Percentiles rank a stretch among this genome's conserved stretches.
Conservation (phyloP, 345 rosid species). For the Gossypium mustelinum region DNA sequence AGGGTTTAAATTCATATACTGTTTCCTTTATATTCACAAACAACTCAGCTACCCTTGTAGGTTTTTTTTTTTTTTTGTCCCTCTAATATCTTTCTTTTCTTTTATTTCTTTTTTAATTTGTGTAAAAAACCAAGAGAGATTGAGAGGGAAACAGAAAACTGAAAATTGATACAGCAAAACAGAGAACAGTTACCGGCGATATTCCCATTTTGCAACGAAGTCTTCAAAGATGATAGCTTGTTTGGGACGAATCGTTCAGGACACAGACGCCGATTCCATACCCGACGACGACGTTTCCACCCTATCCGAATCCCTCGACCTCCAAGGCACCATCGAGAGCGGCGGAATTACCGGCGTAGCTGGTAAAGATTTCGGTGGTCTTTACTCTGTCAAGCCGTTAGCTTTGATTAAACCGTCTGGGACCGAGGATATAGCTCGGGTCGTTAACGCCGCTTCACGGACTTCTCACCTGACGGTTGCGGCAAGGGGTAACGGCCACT, state of each 20-base stretch:
- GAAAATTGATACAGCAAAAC: neutral
- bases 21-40: neutral
- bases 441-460: constrained; percentile 42
- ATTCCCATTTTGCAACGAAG: neutral
- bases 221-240: constrained; percentile 62
- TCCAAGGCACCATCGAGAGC: constrained; percentile 50
- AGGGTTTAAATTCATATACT: neutral
- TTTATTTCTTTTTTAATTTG: too few species aligned
- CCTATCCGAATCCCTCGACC: constrained; percentile 43
- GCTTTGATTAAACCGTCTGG: constrained; percentile 60
- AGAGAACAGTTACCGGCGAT: constrained; percentile 11
- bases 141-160: neutral
- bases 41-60: neutral
- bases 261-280: constrained; percentile 55
- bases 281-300: constrained; percentile 35
- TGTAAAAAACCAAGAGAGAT: neutral
- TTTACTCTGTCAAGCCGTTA: constrained; percentile 49
- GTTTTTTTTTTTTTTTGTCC: neutral
- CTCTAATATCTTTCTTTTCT: neutral
- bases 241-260: constrained; percentile 59
- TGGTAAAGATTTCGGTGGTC: constrained; percentile 83
- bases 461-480: constrained; percentile 74
- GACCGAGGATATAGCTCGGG: constrained; percentile 62
- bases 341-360: constrained; percentile 31
- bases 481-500: constrained; percentile 96